Evolutionary conservation across 148 eudicot species (phyloP).

Genomic region (Diospyros kaki): DNA sequence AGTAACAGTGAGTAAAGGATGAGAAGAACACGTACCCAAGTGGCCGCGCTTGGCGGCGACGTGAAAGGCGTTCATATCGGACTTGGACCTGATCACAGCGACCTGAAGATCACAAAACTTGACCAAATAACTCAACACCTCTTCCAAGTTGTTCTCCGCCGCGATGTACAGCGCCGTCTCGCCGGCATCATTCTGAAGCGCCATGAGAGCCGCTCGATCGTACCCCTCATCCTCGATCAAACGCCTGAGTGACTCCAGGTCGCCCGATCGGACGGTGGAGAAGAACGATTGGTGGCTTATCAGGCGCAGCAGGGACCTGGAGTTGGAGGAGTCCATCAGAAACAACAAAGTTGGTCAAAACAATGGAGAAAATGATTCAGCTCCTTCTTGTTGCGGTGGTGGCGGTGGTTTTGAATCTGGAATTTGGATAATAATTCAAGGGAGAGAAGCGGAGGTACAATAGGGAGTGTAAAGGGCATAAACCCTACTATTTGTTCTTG

Average conservation of each 20-base stretch:
- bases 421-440: too few species aligned
- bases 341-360: too few species aligned
- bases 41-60: conserved; percentile 69
- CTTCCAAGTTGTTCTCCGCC: conserved; percentile 43
- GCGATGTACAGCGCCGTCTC: conserved; percentile 71
- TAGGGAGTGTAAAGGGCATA: too few species aligned
- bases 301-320: conserved; percentile 27
- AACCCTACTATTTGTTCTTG: too few species aligned
- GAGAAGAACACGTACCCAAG: conserved; percentile 40
- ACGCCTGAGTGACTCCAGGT: conserved; percentile 40
- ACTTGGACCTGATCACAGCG: conserved; percentile 51
- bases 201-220: conserved; percentile 46
- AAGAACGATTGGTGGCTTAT: conserved; percentile 63
- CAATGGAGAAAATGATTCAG: too few species aligned
- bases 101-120: conserved; percentile 43
- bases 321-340: too few species aligned
- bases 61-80: conserved; percentile 61
- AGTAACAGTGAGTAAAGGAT: not conserved
- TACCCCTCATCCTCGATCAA: conserved; percentile 35
- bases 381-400: too few species aligned
- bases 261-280: conserved; percentile 54
- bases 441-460: too few species aligned
- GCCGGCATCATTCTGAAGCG: conserved; percentile 50
- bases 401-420: too few species aligned
- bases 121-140: conserved; percentile 47